Percentiles rank a stretch among this genome's conserved stretches.
Evolutionary conservation across 1,139 yeast species (phyloP).

Genomic region (Lodderomyces parapsilosis): DNA sequence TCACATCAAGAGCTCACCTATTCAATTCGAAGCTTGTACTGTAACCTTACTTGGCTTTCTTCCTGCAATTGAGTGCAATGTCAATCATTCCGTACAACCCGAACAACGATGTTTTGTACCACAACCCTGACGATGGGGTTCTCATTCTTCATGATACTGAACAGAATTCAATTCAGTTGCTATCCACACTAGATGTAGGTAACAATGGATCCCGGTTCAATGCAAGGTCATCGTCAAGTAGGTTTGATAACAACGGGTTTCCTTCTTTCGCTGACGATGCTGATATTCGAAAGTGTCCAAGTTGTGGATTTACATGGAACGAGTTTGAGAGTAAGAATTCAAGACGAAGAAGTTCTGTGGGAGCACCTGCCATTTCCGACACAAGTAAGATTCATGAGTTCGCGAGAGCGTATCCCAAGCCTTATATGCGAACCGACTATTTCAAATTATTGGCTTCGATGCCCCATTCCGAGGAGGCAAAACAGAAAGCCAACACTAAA

Average conservation of each 20-base stretch:
- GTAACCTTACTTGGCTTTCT: too few species aligned
- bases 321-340: constrained; percentile 10
- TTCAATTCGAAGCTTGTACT: background rate
- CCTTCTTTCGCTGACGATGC: constrained; percentile 5
- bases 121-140: constrained; percentile 40
- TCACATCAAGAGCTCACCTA: background rate
- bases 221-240: background rate
- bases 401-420: constrained; percentile 12
- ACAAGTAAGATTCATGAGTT: background rate
- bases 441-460: constrained; percentile 37
- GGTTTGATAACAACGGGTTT: background rate
- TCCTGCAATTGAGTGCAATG: constrained; percentile 21
- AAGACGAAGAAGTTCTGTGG: constrained; percentile 1
- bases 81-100: constrained; percentile 41
- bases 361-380: constrained; percentile 4
- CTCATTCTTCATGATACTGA: constrained; percentile 44
- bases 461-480: constrained; percentile 18
- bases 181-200: constrained; percentile 14
- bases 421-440: constrained; percentile 41
- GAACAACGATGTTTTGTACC: constrained; percentile 30
- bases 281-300: constrained; percentile 31
- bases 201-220: background rate
- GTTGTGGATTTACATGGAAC: constrained; percentile 41
- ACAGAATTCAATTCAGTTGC: constrained; percentile 39
- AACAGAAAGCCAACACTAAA: background rate